These are phyloP conservation scores for Amanita polypyramis DNA, from an alignment of 768 basidiomycete species.

Conservation along the genomic window DNA sequence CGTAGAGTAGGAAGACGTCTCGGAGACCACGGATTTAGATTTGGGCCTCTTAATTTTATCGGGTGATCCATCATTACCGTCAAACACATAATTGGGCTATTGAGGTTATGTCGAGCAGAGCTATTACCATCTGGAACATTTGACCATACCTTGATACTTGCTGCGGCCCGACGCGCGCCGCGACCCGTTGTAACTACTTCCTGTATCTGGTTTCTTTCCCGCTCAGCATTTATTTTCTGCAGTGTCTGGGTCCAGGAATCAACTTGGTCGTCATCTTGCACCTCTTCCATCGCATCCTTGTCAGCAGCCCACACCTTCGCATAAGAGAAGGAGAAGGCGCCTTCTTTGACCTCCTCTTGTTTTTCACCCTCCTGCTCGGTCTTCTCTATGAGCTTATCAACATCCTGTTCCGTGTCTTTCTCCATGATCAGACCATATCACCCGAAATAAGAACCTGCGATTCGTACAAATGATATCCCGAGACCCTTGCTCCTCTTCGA, in stretches of 20 bases:
- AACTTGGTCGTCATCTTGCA: constrained; percentile 49
- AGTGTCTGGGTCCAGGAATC: constrained; percentile 82
- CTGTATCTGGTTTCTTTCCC: constrained; percentile 28
- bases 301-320: constrained; percentile 89
- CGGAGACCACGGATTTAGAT: constrained; percentile 17
- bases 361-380: constrained; percentile 65
- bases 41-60: constrained; percentile 11
- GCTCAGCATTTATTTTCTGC: constrained; percentile 35
- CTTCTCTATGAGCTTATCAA: constrained; percentile 80
- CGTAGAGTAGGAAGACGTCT: constrained; percentile 22
- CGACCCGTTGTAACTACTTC: constrained; percentile 55
- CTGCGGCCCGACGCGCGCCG: constrained; percentile 67
- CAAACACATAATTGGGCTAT: constrained; percentile 21
- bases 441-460: neutral
- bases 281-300: constrained; percentile 59
- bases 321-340: constrained; percentile 65
- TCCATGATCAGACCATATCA: neutral
- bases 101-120: neutral
- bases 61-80: constrained; percentile 15
- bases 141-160: constrained; percentile 28
- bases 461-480: constrained; percentile 63
- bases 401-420: constrained; percentile 68
- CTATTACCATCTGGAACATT: neutral
- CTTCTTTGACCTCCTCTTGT: constrained; percentile 35
- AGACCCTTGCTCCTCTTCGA: constrained; percentile 49